phyloP scores from a whole-genome alignment of 2,329 filamentous ascomycete species.

The Talaromyces sp. region DNA sequence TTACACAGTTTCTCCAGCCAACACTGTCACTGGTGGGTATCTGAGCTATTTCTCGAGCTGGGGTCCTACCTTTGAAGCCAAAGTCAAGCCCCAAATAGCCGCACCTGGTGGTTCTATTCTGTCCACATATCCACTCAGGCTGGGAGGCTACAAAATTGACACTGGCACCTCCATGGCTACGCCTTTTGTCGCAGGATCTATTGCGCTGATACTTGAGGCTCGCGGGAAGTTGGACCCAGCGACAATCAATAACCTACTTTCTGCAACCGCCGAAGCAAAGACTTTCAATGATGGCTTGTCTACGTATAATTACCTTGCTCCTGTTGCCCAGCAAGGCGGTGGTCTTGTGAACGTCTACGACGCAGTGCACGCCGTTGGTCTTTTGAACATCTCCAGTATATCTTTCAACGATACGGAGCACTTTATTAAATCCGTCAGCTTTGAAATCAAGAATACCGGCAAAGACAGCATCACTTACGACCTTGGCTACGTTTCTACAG shows the following conservation, averaged over 20 bases:
- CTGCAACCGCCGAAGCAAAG: conserved; percentile 20
- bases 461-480: conserved; percentile 47
- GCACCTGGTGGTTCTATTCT: conserved; percentile 40
- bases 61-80: conserved; percentile 16
- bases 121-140: conserved; percentile 50
- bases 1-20: conserved; percentile 14
- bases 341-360: conserved; percentile 59
- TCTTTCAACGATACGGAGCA: conserved; percentile 63
- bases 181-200: conserved; percentile 51
- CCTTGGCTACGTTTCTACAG: conserved; percentile 48
- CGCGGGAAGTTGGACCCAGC: conserved; percentile 22
- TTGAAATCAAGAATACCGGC: conserved; percentile 55
- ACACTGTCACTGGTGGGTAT: conserved; percentile 16
- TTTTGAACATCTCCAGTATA: conserved; percentile 54
- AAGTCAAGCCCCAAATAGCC: conserved; percentile 10
- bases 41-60: conserved; percentile 17
- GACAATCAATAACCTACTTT: conserved; percentile 22
- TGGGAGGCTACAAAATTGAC: conserved; percentile 46
- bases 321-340: conserved; percentile 57
- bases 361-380: conserved; percentile 51
- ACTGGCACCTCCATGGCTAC: conserved; percentile 60
- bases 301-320: conserved; percentile 30
- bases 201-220: conserved; percentile 26
- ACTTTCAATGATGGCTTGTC: conserved; percentile 24
- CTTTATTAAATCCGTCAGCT: conserved; percentile 46